Base-by-base conservation (phyloP, 2,329 filamentous ascomycete species). In the Aspergillus sergii region DNA sequence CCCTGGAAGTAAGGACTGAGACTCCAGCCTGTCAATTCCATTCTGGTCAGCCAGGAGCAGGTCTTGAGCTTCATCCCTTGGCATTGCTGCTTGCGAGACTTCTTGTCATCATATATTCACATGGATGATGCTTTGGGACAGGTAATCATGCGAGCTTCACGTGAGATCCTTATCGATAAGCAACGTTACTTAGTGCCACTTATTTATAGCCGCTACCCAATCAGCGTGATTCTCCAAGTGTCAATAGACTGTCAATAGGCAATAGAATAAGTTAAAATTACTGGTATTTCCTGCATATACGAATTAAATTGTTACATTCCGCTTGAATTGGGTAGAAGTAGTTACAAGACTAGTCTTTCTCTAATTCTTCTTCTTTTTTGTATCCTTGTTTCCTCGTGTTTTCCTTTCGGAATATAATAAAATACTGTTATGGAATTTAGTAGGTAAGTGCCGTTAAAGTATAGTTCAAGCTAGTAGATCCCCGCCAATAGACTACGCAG, bases 81-180 rank as follows among this genome's bases (percentile, higher is more conserved):
- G 74, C 79, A 81, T 81, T 69, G 74, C 78, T 78, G 73, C 73
- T 67, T 68, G 57, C 72, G 66, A 66, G 45, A 64, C 55, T 68
- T 61, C 71, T 69, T 65, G 51, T 54, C 43, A 50, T 41, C 34
- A 14, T 23, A 41, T 30, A 48, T 55, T 45, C 28, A 46, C n/a
- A 57, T 62, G 58, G 61, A 58, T 58, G 58, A 59, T 70, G 63
- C 66, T 66, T 70, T 66, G 71, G 68, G 72, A 66, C 70, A 71
- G 64, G 53, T 64, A 66, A 63, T 62, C 61, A 66, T 50, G 51
- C 53, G 53, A 30, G 30, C n/a, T 28, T 41, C 39, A 28, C 63
- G 69, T 68, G 69, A 69, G 69, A 66, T 9, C n/a, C 63, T 66
- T 71, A 68, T 71, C 69, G 68, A 71, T 71, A 70, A 68, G 63